Base-by-base conservation (phyloP, 257 asterid species). In the Mentha longifolia region DNA sequence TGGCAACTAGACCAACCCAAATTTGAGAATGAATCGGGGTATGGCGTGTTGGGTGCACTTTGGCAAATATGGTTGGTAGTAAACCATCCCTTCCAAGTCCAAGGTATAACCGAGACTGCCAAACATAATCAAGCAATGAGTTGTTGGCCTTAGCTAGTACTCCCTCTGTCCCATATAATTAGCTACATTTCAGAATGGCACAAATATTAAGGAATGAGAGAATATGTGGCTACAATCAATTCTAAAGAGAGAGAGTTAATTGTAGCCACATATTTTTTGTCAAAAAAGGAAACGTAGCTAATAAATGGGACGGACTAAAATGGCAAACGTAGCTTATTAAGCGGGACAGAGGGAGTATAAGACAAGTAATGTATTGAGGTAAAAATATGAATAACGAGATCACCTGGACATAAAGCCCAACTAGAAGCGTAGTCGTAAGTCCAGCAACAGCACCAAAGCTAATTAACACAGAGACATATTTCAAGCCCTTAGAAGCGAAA, bases 371-470 rank as follows among this genome's bases (percentile, higher is more conserved):
- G 50, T 10, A 17, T 46, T 28, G 41, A 17, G 76, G 57, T 47
- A 33, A 12, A 71, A 35, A 63, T 6, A 14, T 25, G 5, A 62
- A 59, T 73, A 41, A 46, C 61, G 75, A 55, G 54, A 64, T 73
- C 77, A 92, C 98, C 95, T 92, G 96, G 59, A 89, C 98, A 45
- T 92, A 92, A 70, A 92, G 97, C 66, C 97, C 97, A 70, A 92
- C 96, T 70, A 92, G 78, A 68, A 89, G 98, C 65, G 93, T 89
- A 61, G 98, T 92, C 5, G 96, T 87, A 47, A 92, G 90, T 74
- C 98, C 98, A 79, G 96, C 98, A 73, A 92, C 92, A 70, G 96
- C 98, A 79, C 95, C 98, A 66, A 89, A 63, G 83, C 97, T 92
- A 76, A 92, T 92, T 58, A 87, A 60, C 19, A 89, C 85, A 7